These are phyloP conservation scores for Strobilomyces confusus DNA, from an alignment of 768 basidiomycete genomes.

Conservation along the genomic window DNA sequence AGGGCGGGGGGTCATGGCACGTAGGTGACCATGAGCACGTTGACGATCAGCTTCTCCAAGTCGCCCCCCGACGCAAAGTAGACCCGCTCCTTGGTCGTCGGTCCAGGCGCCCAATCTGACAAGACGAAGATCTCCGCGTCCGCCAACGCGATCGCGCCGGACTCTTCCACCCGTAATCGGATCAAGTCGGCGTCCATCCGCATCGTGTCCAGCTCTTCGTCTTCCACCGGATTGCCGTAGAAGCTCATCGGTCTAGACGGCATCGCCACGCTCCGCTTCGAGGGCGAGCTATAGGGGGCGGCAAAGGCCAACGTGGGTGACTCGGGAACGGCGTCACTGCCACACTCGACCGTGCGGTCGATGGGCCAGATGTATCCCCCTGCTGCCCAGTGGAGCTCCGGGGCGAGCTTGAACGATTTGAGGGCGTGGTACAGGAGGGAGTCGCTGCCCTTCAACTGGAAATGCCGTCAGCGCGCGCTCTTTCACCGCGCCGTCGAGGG, in stretches of 20 bases:
- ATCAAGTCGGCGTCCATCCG: conserved; percentile 36
- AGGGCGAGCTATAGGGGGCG: conserved; percentile 19
- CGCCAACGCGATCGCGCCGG: conserved; percentile 60
- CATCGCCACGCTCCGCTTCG: conserved; percentile 30
- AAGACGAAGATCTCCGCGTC: conserved; percentile 62
- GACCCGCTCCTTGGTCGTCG: conserved; percentile 62
- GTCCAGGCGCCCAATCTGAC: conserved; percentile 47
- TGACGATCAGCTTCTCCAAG: conserved; percentile 71
- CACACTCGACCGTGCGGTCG: conserved; percentile 64
- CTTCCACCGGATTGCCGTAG: conserved; percentile 40
- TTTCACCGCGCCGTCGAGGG: conserved; percentile 6
- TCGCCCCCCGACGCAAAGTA: conserved; percentile 63
- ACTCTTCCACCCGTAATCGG: conserved; percentile 55
- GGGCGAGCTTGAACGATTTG: conserved; percentile 69
- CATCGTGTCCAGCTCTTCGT: conserved; percentile 30
- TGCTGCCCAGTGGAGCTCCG: conserved; percentile 77
- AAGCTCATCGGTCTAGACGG: conserved; percentile 40
- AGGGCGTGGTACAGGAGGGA: conserved; percentile 71
- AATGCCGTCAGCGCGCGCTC: conserved; percentile 10
- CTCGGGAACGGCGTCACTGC: conserved; percentile 38
- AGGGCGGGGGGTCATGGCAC: conserved; percentile 43
- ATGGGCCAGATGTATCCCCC: conserved; percentile 81
- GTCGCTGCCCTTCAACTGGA: conserved; percentile 76
- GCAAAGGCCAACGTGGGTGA: conserved; percentile 27
- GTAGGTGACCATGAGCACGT: conserved; percentile 67